Conservation (phyloP, 306 rosid genomes). For the Lathyrus oleraceus region DNA sequence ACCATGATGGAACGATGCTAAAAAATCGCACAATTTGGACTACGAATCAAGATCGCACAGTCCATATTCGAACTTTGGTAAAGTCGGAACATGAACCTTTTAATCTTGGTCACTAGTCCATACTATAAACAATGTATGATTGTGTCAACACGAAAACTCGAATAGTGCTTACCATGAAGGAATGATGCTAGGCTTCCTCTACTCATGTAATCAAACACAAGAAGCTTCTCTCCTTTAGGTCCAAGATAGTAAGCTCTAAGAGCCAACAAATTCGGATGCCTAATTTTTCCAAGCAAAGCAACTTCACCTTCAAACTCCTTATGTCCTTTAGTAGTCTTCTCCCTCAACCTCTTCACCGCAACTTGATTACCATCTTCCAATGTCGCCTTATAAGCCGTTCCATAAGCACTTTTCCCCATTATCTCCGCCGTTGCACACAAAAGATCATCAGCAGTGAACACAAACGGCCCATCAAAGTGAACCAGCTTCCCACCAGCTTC, state of each 20-base stretch:
- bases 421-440: slow-evolving; percentile 92
- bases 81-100: neutral
- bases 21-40: neutral
- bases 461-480: slow-evolving; percentile 91
- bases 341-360: slow-evolving; percentile 90
- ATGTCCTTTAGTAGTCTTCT: slow-evolving; percentile 77
- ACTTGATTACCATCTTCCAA: slow-evolving; percentile 83
- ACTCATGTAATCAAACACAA: slow-evolving; percentile 84
- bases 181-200: slow-evolving; percentile 85
- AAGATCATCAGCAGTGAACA: slow-evolving; percentile 86
- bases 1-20: too few species aligned
- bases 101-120: neutral
- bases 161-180: slow-evolving; percentile 71
- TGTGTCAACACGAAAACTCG: neutral
- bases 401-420: slow-evolving; percentile 87
- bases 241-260: slow-evolving; percentile 82
- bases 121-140: neutral
- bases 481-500: slow-evolving; percentile 74
- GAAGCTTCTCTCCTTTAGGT: slow-evolving; percentile 69
- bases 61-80: neutral
- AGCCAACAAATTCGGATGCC: slow-evolving; percentile 73
- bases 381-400: slow-evolving; percentile 89
- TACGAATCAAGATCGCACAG: neutral
- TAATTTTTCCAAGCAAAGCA: slow-evolving; percentile 74
- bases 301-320: slow-evolving; percentile 84